Evolutionary conservation across 2,329 filamentous ascomycete species (phyloP).

Genomic region (Coniochaeta prunicola): DNA sequence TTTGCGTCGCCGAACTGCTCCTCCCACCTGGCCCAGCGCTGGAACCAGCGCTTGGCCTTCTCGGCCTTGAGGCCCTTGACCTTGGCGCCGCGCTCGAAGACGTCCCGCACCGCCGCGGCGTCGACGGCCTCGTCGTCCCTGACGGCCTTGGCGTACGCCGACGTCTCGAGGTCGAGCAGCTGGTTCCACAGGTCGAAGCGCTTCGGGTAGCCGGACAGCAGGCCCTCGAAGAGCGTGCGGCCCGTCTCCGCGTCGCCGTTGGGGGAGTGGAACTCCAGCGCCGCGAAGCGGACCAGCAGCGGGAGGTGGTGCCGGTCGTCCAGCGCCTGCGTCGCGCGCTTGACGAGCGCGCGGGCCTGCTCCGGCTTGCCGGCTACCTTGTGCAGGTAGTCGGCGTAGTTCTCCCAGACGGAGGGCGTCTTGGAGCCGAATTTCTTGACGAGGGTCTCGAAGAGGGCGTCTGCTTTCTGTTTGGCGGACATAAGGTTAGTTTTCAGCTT

Average conservation of each 20-base stretch:
- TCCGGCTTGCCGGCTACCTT: conserved; percentile 62
- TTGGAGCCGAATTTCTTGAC: conserved; percentile 83
- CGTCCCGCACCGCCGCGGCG: conserved; percentile 52
- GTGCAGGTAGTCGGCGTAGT: conserved; percentile 92
- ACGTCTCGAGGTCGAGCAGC: conserved; percentile 77
- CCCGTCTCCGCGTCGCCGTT: conserved; percentile 84
- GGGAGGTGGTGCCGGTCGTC: conserved; percentile 61
- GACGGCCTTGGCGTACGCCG: conserved; percentile 44
- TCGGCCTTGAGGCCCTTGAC: conserved; percentile 69
- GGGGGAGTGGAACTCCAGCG: conserved; percentile 80
- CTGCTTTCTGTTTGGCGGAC: conserved; percentile 60
- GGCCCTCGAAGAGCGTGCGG: conserved; percentile 86
- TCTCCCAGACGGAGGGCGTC: conserved; percentile 77
- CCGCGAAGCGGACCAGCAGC: conserved; percentile 80
- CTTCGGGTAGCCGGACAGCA: conserved; percentile 80
- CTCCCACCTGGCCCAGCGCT: conserved; percentile 88
- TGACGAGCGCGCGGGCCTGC: conserved; percentile 70
- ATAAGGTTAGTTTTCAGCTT: background rate
- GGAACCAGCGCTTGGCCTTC: conserved; percentile 82
- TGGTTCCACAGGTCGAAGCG: conserved; percentile 91
- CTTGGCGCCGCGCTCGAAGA: conserved; percentile 75
- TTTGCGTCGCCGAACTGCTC: conserved; percentile 63
- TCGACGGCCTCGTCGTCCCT: conserved; percentile 46
- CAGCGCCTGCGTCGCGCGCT: conserved; percentile 79
- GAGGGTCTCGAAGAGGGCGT: conserved; percentile 78